Evolutionary conservation across 306 rosid genomes (phyloP), one percentile per base, ranked within the genome.

Genomic region (Medicago lupulina): DNA sequence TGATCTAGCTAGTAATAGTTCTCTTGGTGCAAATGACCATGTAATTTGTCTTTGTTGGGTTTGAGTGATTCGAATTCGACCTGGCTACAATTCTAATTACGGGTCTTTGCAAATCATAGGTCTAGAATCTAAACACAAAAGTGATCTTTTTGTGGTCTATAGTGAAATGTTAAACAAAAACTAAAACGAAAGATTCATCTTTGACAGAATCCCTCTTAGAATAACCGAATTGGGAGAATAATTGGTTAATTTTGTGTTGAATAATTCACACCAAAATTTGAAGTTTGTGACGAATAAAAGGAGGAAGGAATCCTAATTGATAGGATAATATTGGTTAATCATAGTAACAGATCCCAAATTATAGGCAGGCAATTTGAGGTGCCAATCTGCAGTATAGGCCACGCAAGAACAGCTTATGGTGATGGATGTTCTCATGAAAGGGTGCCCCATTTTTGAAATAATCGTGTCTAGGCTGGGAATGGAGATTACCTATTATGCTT

Each of bases 211-310:
- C 15, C 34, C 8, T 21, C n/a, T 31, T 51, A 17, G 59, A 58
- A 39, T 43, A 3, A 9, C 19, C 4, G 36, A 12, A 47, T 31
- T 50, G 57, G 40, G 61, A 61, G 21, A 18, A 74, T 46, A 74
- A 34, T 10, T 49, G 40, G n/a, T 75, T 75, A 28, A 8, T 75
- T 17, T 63, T 57, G 41, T 36, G 40, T 50, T 50, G 72, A 50
- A 4, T 9, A 36, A 34, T 39, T 36, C 13, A 36, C 72, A 63
- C 16, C 28, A 51, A 41, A 51, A 17, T 46, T 63, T 75, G 34
- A 50, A 75, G 53, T 12, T 19, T 63, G 40, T 16, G 50, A 51
- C 51, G 7, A 63, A 25, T 14, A 36, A 16, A 50, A 51, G 40
- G 47, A 74, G 40, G 49, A 62, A 74, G 40, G 49, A 23, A 13